Base-by-base conservation (phyloP, 129 eudicot species). In the Calendula officinalis region DNA sequence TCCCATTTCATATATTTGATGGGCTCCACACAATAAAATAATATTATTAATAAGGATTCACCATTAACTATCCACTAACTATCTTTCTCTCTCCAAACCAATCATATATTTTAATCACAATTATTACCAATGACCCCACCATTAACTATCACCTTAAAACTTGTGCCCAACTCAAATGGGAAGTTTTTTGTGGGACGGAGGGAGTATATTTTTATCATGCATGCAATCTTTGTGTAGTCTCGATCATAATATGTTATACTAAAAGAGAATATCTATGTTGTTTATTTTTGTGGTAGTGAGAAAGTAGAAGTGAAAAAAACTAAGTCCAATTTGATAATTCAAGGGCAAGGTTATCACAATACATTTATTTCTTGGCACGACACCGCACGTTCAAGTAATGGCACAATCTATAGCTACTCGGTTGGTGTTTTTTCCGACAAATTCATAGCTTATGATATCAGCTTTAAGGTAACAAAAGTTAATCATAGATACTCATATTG, bases 361-460 rank as follows among this genome's bases (percentile, higher is more conserved):
- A 92, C 98, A 1, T 70, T 71, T 37, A 80, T 92, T 7, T 5
- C 74, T 13, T 92, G 98, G 98, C 72, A 88, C 32, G 98, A 88
- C 72, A 92, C 85, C 12, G 83, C 96, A 3, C 72, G 72, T 67
- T 80, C 90, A 1, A 63, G 85, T 10, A 91, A 89, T 55, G 86
- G 90, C 40, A 92, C 98, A 17, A 39, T 56, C 14, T 45, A 4
- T 17, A 92, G 96, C 73, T 77, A 71, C 51, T 51, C 95, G 0
- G 70, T 92, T 72, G 59, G 89, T 47, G 68, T 83, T 42, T 85
- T 13, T 35, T 77, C 89, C 32, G 71, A 80, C 3, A 78, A 80
- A 13, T 92, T 92, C 75, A 49, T 64, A 16, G 96, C 95, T 66
- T 78, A 85, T 34, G 75, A 85, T 51, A 81, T 92, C 12, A 88